These are phyloP conservation scores for Voacanga thouarsii DNA, from an alignment of 257 asterid genomes.

Conservation along the genomic window DNA sequence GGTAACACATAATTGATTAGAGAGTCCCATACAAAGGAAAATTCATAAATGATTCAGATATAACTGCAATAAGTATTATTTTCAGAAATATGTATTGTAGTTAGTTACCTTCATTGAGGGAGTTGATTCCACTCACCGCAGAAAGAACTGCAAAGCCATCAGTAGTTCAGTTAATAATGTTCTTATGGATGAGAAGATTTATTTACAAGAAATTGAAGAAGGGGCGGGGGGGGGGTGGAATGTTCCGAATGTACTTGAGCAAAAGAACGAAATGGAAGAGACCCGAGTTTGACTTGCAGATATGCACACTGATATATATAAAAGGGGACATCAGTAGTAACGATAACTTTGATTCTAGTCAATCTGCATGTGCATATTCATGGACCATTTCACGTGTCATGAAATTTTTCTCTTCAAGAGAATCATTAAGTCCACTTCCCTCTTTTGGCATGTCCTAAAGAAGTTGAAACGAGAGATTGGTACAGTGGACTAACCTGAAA, in stretches of 20 bases:
- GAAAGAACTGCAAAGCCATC: constrained; percentile 32
- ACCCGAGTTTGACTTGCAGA: too few relatives aligned
- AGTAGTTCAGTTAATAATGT: not conserved
- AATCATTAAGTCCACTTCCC: not conserved
- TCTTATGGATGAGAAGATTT: too few relatives aligned
- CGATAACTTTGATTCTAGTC: too few relatives aligned
- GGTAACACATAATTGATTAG: not conserved
- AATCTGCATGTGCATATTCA: too few relatives aligned
- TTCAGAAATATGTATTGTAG: not conserved
- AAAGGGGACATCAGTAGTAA: too few relatives aligned
- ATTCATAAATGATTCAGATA: not conserved
- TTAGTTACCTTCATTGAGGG: constrained; percentile 20
- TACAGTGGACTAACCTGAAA: constrained; percentile 42
- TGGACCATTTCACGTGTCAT: too few relatives aligned
- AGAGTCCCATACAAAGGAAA: not conserved
- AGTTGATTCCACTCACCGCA: constrained; percentile 32
- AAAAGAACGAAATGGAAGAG: too few relatives aligned
- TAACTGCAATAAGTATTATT: too few relatives aligned
- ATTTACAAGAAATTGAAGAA: too few relatives aligned
- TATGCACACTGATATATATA: too few relatives aligned
- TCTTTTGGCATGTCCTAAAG: not conserved
- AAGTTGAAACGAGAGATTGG: not conserved
- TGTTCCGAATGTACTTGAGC: too few relatives aligned
- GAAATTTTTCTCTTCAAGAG: not conserved
- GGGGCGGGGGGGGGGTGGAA: too few relatives aligned